Percentiles rank a stretch among this genome's conserved stretches.
These are phyloP conservation scores for Ogataea methylovora DNA, from an alignment of 805 yeast genomes.

Conservation along the genomic window DNA sequence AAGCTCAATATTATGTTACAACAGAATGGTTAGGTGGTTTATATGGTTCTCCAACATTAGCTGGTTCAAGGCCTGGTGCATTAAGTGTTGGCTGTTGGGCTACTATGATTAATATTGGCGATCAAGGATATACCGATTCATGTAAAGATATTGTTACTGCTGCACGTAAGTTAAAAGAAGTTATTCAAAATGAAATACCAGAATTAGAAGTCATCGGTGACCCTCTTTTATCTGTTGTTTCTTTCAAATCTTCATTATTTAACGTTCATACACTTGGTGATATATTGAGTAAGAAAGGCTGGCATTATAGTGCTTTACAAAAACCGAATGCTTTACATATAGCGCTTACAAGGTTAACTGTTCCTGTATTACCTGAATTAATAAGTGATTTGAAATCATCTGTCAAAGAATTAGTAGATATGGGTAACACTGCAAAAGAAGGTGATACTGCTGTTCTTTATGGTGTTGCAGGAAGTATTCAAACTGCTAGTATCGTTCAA, in stretches of 20 bases:
- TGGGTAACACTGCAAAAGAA: constrained; percentile 19
- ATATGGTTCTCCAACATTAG: constrained; percentile 93
- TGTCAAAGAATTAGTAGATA: constrained; percentile 32
- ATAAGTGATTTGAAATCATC: constrained; percentile 39
- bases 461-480: constrained; percentile 91
- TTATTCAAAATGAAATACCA: constrained; percentile 39
- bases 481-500: constrained; percentile 79
- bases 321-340: constrained; percentile 87
- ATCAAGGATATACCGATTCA: constrained; percentile 66
- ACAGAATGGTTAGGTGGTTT: constrained; percentile 92
- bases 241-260: constrained; percentile 58
- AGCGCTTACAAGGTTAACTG: constrained; percentile 74
- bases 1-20: constrained; percentile 75
- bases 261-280: constrained; percentile 81
- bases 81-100: constrained; percentile 99
- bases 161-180: constrained; percentile 47
- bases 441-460: constrained; percentile 81
- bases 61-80: constrained; percentile 97
- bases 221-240: constrained; percentile 74
- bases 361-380: constrained; percentile 53
- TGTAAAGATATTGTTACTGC: constrained; percentile 62
- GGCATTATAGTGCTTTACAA: constrained; percentile 88
- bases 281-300: constrained; percentile 54
- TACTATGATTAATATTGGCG: constrained; percentile 75
- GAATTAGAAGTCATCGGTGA: constrained; percentile 73